These are phyloP conservation scores for Nyctanthes arbortristis DNA, from an alignment of 257 asterid species.

Conservation along the genomic window DNA sequence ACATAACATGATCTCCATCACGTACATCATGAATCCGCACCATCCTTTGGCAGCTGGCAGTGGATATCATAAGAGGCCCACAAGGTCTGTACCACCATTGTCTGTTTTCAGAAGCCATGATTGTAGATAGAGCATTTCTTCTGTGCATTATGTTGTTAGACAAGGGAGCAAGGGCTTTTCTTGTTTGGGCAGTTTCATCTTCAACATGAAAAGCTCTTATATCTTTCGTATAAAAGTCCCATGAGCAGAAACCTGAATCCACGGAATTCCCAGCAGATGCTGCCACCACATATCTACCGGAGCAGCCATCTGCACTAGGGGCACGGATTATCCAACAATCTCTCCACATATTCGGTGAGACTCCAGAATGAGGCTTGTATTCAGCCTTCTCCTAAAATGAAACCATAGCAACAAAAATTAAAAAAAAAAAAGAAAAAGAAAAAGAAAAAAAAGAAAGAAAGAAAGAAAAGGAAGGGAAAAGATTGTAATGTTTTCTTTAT, in stretches of 20 bases:
- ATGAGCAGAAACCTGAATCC: constrained; percentile 76
- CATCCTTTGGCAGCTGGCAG: constrained; percentile 61
- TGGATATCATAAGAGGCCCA: constrained; percentile 76
- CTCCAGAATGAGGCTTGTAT: constrained; percentile 64
- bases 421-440: too few relatives aligned
- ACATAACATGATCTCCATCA: constrained; percentile 74
- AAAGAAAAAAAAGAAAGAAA: too few relatives aligned
- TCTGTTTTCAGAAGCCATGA: constrained; percentile 50
- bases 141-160: constrained; percentile 48
- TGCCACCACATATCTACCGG: constrained; percentile 81
- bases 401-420: background rate
- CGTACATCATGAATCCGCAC: constrained; percentile 72
- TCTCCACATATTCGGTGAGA: constrained; percentile 67
- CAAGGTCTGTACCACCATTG: constrained; percentile 93
- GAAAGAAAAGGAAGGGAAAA: background rate
- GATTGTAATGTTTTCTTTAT: background rate
- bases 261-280: constrained; percentile 84
- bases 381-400: constrained; percentile 61
- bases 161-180: constrained; percentile 63
- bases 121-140: constrained; percentile 46
- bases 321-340: constrained; percentile 91
- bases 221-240: constrained; percentile 76
- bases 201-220: constrained; percentile 58
- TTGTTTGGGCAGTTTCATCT: constrained; percentile 35
- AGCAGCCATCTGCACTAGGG: constrained; percentile 84